Conservation (phyloP, 1,139 yeast species). For the Geotrichum carabidarum region DNA sequence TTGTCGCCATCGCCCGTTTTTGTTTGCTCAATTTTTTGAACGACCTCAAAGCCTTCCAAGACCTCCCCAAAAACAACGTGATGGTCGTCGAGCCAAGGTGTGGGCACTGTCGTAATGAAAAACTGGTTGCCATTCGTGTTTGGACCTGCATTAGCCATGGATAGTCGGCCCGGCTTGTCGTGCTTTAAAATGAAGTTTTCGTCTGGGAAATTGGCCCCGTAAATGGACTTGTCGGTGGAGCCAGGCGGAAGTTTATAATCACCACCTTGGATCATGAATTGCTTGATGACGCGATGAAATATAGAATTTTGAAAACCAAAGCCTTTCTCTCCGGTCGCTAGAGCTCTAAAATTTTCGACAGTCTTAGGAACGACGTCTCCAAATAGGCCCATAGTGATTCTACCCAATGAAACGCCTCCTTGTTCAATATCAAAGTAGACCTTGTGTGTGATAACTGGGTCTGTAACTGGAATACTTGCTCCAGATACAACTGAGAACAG, state of each 20-base stretch:
- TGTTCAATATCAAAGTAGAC: slow-evolving; percentile 84
- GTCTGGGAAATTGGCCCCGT: slow-evolving; percentile 91
- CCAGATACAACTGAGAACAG: too few species aligned
- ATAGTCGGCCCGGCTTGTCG: slow-evolving; percentile 87
- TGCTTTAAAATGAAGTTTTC: slow-evolving; percentile 88
- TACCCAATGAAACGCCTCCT: slow-evolving; percentile 70
- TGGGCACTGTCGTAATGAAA: slow-evolving; percentile 93
- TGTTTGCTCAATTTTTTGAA: slow-evolving; percentile 80
- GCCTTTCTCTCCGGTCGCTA: slow-evolving; percentile 96
- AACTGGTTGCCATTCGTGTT: slow-evolving; percentile 99
- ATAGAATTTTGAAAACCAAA: slow-evolving; percentile 85
- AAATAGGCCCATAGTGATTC: slow-evolving; percentile 78
- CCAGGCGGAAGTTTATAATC: slow-evolving; percentile 72
- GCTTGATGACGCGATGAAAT: slow-evolving; percentile 98
- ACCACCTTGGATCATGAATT: slow-evolving; percentile 99
- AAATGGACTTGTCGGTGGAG: slow-evolving; percentile 87
- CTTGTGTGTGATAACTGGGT: slow-evolving; percentile 54
- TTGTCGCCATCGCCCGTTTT: slow-evolving; percentile 86
- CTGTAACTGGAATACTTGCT: neutral
- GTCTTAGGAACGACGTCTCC: slow-evolving; percentile 96
- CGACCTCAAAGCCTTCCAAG: slow-evolving; percentile 80
- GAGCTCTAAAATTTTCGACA: slow-evolving; percentile 95
- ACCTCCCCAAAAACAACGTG: slow-evolving; percentile 99
- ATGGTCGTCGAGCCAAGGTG: slow-evolving; percentile 97
- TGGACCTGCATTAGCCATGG: slow-evolving; percentile 99